Base-by-base conservation (phyloP, 2,329 filamentous ascomycete genomes). In the Beauveria medogensis region DNA sequence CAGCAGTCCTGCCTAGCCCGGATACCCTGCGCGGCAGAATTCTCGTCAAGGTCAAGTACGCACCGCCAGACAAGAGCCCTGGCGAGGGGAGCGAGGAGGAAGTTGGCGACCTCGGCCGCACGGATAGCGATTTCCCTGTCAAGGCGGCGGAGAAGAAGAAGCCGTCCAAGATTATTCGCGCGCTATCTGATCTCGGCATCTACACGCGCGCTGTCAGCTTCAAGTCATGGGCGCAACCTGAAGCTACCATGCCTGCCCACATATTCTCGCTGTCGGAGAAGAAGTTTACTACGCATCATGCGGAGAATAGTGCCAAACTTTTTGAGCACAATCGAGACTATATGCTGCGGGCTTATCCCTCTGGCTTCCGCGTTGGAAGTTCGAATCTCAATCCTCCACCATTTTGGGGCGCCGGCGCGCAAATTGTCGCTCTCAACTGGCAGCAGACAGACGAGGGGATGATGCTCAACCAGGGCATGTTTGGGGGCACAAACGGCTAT, bases 391-490 rank as follows among this genome's bases (percentile, higher is more conserved):
- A 96, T 66, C 92, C 93, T 5, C 83, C 86, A 1, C 81, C 88
- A 3, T 94, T 92, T 73, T 97, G 92, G 92, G 83, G 91, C 37
- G 87, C 90, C 65, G 92, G 92, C 16, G 88, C 95, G 3, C 92
- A 97, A 73, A 88, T 97, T 67, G 91, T 95, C 1, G 92, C 92
- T 0, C 78, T 97, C 63, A 97, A 97, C 75, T 97, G 92, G 91
- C 92, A 97, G 73, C 88, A 87, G 63, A 87, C 89, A 73, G 92
- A 97, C 69, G 88, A 91, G 67, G 92, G 91, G 37, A 95, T 95
- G 87, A 97, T 97, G 93, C 82, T 96, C 16, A 97, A 97, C 70
- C 87, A 94, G 69, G 92, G 85, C 67, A 94, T 96, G 91, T 96
- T 96, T 73, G 82, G 85, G 2, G 89, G 88, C 12, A 90, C 89